phyloP scores from a whole-genome alignment of 2,329 filamentous ascomycete genomes.

The Metarhizium album region DNA sequence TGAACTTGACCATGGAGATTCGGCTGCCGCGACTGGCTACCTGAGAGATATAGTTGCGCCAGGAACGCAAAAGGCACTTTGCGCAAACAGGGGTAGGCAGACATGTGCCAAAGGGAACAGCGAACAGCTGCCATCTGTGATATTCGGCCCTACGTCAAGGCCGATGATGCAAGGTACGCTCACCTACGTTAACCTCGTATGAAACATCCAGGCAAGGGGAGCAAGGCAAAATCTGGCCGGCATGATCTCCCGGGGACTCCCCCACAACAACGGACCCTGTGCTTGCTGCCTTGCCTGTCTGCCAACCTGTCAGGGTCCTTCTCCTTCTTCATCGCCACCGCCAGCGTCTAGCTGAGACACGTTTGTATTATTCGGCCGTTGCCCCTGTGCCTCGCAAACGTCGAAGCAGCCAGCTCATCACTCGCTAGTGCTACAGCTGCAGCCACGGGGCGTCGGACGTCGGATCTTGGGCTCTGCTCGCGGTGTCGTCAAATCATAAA shows the following conservation, averaged over 20 bases:
- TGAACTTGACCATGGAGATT: too few species aligned
- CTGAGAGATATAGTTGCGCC: too few species aligned
- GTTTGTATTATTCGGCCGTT: background rate
- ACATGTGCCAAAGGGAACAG: too few species aligned
- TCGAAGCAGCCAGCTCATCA: too few species aligned
- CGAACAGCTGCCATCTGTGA: background rate
- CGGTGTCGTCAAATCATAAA: background rate
- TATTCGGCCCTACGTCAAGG: background rate
- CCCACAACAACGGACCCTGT: constrained; percentile 2
- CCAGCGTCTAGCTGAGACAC: background rate
- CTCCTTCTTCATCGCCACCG: background rate
- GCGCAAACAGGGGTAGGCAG: too few species aligned
- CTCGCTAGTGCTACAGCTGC: background rate
- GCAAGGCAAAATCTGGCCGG: background rate
- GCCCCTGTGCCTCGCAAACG: background rate
- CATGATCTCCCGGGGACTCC: background rate
- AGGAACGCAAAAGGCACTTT: too few species aligned
- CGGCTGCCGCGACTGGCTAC: too few species aligned
- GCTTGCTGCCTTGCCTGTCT: too few species aligned
- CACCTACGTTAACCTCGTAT: background rate
- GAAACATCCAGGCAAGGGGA: constrained; percentile 5
- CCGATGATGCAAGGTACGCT: constrained; percentile 4
- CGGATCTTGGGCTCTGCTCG: background rate
- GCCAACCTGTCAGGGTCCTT: background rate
- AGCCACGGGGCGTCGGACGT: background rate